A percentile compares a stretch with the other conserved stretches of the same genome.
These are phyloP conservation scores for Sugiyamaella novakii DNA, from an alignment of 1,139 yeast genomes.

Conservation along the genomic window DNA sequence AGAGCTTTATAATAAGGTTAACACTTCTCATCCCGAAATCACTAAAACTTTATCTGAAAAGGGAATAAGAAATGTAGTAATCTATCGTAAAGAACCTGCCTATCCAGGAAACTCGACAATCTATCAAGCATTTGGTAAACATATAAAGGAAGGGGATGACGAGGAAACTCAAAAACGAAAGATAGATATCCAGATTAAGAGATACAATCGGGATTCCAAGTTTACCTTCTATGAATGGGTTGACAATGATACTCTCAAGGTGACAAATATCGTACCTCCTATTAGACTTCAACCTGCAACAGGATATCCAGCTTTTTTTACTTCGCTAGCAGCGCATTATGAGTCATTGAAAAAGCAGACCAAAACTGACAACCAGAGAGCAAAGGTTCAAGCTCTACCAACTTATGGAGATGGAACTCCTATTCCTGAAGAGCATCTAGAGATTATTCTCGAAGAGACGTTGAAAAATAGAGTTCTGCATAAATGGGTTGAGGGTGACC, in stretches of 20 bases:
- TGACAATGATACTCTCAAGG: constrained; percentile 20
- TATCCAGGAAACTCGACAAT: constrained; percentile 23
- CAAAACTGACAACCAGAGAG: constrained; percentile 14
- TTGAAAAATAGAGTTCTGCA: constrained; percentile 23
- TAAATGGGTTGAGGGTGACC: constrained; percentile 25
- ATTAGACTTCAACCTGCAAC: constrained; percentile 23
- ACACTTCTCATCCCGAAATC: constrained; percentile 21
- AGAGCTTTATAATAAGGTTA: constrained; percentile 21
- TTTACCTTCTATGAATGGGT: constrained; percentile 24
- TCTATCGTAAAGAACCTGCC: constrained; percentile 19
- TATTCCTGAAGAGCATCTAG: constrained; percentile 23
- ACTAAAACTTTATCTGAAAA: constrained; percentile 22
- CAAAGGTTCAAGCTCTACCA: constrained; percentile 21
- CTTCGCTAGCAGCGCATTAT: constrained; percentile 24
- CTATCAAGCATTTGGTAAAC: constrained; percentile 25
- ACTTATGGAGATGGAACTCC: constrained; percentile 25
- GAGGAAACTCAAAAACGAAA: constrained; percentile 18
- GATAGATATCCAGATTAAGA: constrained; percentile 24
- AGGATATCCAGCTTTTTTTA: constrained; percentile 22
- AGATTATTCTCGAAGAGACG: constrained; percentile 19
- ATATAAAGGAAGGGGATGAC: constrained; percentile 23
- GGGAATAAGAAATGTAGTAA: constrained; percentile 21
- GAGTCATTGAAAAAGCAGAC: constrained; percentile 13
- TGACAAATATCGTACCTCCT: constrained; percentile 24
- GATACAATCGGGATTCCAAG: constrained; percentile 22